Conservation (phyloP, 208 protist genomes). For the Leishmania arabica region DNA sequence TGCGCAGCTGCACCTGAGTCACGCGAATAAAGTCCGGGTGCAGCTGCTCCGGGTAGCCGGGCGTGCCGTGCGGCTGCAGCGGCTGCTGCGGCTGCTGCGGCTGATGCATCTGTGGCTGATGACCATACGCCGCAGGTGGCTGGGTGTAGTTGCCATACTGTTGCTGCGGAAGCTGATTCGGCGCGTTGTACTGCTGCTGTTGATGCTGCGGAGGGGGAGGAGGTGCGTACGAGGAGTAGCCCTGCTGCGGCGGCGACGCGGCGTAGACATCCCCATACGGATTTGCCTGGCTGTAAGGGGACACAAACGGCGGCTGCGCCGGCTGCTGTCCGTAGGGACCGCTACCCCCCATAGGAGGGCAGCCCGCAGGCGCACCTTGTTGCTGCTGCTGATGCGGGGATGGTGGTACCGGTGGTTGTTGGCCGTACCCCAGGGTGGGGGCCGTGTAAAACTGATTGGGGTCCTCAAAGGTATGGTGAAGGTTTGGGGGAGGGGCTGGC, state of each 20-base stretch:
- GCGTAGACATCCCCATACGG: conserved; percentile 23
- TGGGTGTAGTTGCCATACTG: neutral
- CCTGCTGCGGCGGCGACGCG: conserved; percentile 4
- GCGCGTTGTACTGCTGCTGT: conserved; percentile 19
- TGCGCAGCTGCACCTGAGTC: conserved; percentile 21
- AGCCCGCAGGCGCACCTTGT: conserved; percentile 5
- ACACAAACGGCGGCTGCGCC: conserved; percentile 18
- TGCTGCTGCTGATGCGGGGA: conserved; percentile 4
- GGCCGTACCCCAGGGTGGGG: conserved; percentile 1
- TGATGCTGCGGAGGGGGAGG: conserved; percentile 2
- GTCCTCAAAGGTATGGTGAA: conserved; percentile 66
- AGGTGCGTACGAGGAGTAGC: conserved; percentile 4
- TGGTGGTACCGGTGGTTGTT: conserved; percentile 11
- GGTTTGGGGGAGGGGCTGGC: conserved; percentile 19
- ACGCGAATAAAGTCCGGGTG: conserved; percentile 32
- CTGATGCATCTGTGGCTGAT: conserved; percentile 29
- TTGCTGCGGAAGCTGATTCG: neutral
- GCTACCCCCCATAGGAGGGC: neutral
- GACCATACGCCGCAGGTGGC: neutral
- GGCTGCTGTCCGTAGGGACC: conserved; percentile 16
- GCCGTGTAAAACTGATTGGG: conserved; percentile 24
- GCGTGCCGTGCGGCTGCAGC: neutral
- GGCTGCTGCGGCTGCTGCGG: conserved; percentile 11
- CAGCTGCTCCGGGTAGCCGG: conserved; percentile 7
- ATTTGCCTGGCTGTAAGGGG: conserved; percentile 11